phyloP scores from a whole-genome alignment of 495 filamentous ascomycete genomes.

The Echria macrotheca region DNA sequence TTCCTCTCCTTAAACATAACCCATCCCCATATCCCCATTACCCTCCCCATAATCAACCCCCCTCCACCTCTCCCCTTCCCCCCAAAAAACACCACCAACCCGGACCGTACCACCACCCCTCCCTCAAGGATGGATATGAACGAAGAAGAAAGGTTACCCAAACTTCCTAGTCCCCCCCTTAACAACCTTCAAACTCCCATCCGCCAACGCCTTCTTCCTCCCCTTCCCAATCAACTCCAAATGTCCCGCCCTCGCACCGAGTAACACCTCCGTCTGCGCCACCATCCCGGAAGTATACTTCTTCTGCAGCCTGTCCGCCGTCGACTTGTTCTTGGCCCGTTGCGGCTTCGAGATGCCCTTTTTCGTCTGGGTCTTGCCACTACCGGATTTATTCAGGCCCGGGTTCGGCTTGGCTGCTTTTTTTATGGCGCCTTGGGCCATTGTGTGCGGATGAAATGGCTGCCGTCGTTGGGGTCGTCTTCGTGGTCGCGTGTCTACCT shows the following conservation, averaged over 20 bases:
- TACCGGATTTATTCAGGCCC: constrained; percentile 25
- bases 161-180: constrained; percentile 47
- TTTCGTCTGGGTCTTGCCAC: constrained; percentile 10
- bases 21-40: too few relatives aligned
- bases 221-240: constrained; percentile 46
- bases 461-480: constrained; percentile 1
- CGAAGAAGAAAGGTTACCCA: too few relatives aligned
- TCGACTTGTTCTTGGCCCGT: constrained; percentile 33
- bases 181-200: constrained; percentile 14
- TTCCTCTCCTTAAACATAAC: neutral
- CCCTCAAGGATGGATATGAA: too few relatives aligned
- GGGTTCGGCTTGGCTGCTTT: constrained; percentile 27
- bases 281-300: constrained; percentile 40
- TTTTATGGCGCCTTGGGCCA: constrained; percentile 44
- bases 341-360: constrained; percentile 27
- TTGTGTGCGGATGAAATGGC: too few relatives aligned
- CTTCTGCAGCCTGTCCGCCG: constrained; percentile 37
- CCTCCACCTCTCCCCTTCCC: neutral
- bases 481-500: neutral
- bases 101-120: too few relatives aligned
- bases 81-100: neutral
- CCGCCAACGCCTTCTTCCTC: constrained; percentile 28
- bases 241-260: constrained; percentile 44
- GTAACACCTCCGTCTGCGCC: constrained; percentile 39
- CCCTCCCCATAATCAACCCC: too few relatives aligned